Base-by-base conservation (phyloP, 495 filamentous ascomycete species). In the Xylaria sp. region DNA sequence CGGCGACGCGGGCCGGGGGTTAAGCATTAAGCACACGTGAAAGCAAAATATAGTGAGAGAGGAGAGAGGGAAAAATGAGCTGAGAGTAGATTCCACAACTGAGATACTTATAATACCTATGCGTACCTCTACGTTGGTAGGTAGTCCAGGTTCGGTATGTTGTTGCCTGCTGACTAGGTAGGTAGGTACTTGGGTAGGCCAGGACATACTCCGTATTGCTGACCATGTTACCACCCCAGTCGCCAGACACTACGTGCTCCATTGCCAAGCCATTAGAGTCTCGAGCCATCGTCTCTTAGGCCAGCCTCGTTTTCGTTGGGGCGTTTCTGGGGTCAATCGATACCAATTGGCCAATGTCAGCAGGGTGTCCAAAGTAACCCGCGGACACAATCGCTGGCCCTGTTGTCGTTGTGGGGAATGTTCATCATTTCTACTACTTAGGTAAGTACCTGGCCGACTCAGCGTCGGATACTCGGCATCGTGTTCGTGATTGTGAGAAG, bases 391-490 rank as follows among this genome's bases (percentile, higher is more conserved):
- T 68, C 24, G 66, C 37, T 33, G 24, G 24, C 46, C 64, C 46
- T 33, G 48, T 43, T 67, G n/a, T 9, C 3, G 5, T 35, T 67
- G 48, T 67, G 46, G 64, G 48, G 37, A 46, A 46, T n/a, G 21
- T n/a, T 58, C 21, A 68, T 40, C 41, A 57, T 53, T 53, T 44
- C 40, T 67, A 31, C 17, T 50, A 50, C 41, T 5, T 7, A 21
- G 15, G 2, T 24, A 50, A 41, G 41, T 8, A 21, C 19, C 44
- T 24, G 31, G 5, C 31, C n/a, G n/a, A 26, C 50, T 12, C 52
- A 35, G 64, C 53, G 26, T 55, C 72, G 73, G 68, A 73, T 69
- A 33, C 40, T 72, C 71, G 73, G 71, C 69, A 75, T 35, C 55
- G 63, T 41, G 9, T 43, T 67, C 37, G 63, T 67, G 52, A 15